Base-by-base conservation (phyloP, 2,329 filamentous ascomycete species). In the Podosphaera xanthii region DNA sequence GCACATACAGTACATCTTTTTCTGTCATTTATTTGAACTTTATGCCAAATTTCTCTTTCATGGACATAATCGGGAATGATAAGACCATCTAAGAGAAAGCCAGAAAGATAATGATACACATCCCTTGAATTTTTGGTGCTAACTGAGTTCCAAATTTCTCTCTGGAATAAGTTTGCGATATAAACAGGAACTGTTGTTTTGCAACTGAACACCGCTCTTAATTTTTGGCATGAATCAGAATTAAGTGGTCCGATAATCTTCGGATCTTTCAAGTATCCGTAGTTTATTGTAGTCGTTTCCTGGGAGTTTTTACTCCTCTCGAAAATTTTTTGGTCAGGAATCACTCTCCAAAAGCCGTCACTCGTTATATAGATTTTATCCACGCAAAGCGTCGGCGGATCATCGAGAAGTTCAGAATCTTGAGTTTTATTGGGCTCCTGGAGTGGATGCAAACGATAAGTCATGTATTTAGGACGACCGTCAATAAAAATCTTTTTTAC, bases 1-100 rank as follows among this genome's bases (percentile, higher is more conserved):
- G 72, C 69, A 65, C 74, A 76, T 40, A 6, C 3, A 22, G 14
- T 14, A 42, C 58, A 59, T 30, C 36, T 6, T 14, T 4, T 38
- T 67, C 6, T 60, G 34, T 14, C 42, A 59, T 40, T 44, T 5
- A 33, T 10, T 38, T n/a, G 7, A 12, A 57, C 42, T 44, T 22
- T 7, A 14, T 59, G 55, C 62, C 61, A 63, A 3, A 48, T 34
- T 9, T 38, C 34, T 9, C 42, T 34, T 31, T 42, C 31, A 42
- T 62, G 58, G 40, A 38, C 12, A 38, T 62, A 59, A 38, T 57
- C 59, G 30, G 34, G 35, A 36, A 60, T 53, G 12, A 59, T 48
- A 57, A 58, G 59, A n/a, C 60, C 61, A 34, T 53, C 50, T 30
- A 59, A 30, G 10, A 62, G 57, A 53, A 61, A 42, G 53, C 61